A percentile compares a stretch with the other conserved stretches of the same genome.
phyloP scores from a whole-genome alignment of 1,139 yeast genomes.

The Saccharomycopsis phalli region DNA sequence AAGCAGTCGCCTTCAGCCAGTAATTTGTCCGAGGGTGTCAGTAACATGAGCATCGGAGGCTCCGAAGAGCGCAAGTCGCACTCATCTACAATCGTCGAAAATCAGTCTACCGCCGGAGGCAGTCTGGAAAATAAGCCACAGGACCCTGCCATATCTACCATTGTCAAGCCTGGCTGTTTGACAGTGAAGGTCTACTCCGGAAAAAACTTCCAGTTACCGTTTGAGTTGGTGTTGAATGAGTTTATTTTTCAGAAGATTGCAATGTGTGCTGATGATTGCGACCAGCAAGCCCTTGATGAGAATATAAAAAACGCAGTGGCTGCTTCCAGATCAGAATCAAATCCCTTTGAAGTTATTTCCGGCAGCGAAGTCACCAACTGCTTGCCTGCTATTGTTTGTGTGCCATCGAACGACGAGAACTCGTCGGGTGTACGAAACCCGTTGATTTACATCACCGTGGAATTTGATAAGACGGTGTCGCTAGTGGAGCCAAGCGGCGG shows the following conservation, averaged over 20 bases:
- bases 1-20: conserved; percentile 2
- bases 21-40: conserved; percentile 11
- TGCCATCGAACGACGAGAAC: conserved; percentile 35
- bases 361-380: conserved; percentile 30
- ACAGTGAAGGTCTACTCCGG: conserved; percentile 64
- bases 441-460: conserved; percentile 59
- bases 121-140: background rate
- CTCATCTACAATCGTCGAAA: conserved; percentile 23
- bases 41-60: conserved; percentile 8
- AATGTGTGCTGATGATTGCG: conserved; percentile 20
- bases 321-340: conserved; percentile 21
- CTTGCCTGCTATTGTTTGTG: conserved; percentile 59
- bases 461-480: conserved; percentile 74
- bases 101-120: conserved; percentile 24
- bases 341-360: conserved; percentile 25
- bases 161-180: conserved; percentile 54
- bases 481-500: conserved; percentile 78
- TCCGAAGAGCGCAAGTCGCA: background rate
- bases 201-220: conserved; percentile 53
- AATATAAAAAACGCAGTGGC: conserved; percentile 14
- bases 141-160: conserved; percentile 16
- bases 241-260: conserved; percentile 18
- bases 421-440: conserved; percentile 37
- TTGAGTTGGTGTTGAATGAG: conserved; percentile 27
- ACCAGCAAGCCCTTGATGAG: conserved; percentile 18